Conservation (phyloP, 495 filamentous ascomycete genomes). For the Durotheca rogersii region DNA sequence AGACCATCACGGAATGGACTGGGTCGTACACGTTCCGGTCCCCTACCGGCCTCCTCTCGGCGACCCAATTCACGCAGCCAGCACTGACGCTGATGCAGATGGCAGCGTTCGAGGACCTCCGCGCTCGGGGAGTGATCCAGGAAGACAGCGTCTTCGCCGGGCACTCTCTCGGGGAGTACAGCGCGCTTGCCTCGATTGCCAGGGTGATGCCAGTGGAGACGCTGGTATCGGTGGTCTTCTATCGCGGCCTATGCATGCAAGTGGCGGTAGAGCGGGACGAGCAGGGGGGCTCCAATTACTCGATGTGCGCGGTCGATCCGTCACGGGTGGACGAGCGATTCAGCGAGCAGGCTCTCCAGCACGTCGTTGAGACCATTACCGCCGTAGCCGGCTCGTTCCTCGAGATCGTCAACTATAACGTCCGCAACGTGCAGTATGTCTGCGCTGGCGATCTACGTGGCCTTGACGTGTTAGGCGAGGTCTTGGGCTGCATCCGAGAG, state of each 20-base stretch:
- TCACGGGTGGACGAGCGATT: conserved; percentile 82
- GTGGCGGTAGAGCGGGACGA: conserved; percentile 88
- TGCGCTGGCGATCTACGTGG: conserved; percentile 85
- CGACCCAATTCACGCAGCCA: conserved; percentile 90
- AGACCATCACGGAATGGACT: conserved; percentile 76
- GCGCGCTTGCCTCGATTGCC: conserved; percentile 80
- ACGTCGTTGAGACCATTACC: conserved; percentile 78
- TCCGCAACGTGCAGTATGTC: conserved; percentile 89
- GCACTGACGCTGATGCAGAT: conserved; percentile 90
- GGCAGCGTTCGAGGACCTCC: conserved; percentile 88
- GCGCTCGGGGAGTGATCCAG: conserved; percentile 78
- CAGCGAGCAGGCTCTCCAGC: conserved; percentile 85
- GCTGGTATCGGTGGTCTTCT: conserved; percentile 88
- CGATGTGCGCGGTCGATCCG: conserved; percentile 89
- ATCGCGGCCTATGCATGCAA: conserved; percentile 90
- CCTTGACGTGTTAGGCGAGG: conserved; percentile 75
- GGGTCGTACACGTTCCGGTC: conserved; percentile 86
- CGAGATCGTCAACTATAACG: conserved; percentile 92
- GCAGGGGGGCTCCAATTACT: conserved; percentile 78
- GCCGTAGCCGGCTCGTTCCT: conserved; percentile 77
- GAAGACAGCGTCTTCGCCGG: conserved; percentile 83
- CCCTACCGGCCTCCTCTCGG: conserved; percentile 79
- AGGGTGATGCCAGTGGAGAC: conserved; percentile 93
- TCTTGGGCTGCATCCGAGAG: conserved; percentile 78
- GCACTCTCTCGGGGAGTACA: conserved; percentile 89